Evolutionary conservation across 2,329 filamentous ascomycete species (phyloP), one percentile per base, ranked within the genome.

Genomic region (Immersiporthe knoxdaviesiana): DNA sequence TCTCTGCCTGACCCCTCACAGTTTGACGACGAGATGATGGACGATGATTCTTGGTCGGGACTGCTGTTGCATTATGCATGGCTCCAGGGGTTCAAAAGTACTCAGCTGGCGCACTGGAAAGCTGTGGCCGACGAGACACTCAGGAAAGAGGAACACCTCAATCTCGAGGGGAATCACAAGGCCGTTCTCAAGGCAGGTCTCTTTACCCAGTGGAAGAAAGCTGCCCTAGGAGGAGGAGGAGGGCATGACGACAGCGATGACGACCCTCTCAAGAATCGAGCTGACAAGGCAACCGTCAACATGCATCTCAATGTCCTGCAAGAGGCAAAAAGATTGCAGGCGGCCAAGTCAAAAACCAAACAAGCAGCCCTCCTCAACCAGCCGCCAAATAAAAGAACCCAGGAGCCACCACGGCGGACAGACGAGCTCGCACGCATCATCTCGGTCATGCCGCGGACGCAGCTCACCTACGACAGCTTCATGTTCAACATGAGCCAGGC

Each of bases 401-500:
- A n/a, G n/a, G 16, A 47, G 11, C 44, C 8, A 21, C 18, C 56
- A 37, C 8, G 18, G 21, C 32, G 2, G 16, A 21, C 8, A 18
- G 32, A 59, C 32, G 32, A n/a, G 4, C 27, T 30, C 21, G 1
- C 18, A 1, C 32, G 30, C 32, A 5, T 59, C 30, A 7, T 59
- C 8, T 1, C 14, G 10, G 8, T 59, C 0, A 21, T 14, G 3
- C 56, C 56, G 7, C 56, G 56, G 10, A 16, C 56, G 56, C 56
- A 59, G 56, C 56, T 59, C 56, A 59, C 56, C 3, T 59, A 59
- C 8, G 56, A 59, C 56, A 59, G 56, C 56, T 59, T 59, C 56
- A n/a, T 37, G 32, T 59, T 59, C 56, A 59, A 59, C 56, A 37
- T 35, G 32, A 35, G 21, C 56, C 30, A 35, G 56, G 30, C 21